Base-by-base conservation (phyloP, 495 filamentous ascomycete genomes). In the Penicillium lividum region DNA sequence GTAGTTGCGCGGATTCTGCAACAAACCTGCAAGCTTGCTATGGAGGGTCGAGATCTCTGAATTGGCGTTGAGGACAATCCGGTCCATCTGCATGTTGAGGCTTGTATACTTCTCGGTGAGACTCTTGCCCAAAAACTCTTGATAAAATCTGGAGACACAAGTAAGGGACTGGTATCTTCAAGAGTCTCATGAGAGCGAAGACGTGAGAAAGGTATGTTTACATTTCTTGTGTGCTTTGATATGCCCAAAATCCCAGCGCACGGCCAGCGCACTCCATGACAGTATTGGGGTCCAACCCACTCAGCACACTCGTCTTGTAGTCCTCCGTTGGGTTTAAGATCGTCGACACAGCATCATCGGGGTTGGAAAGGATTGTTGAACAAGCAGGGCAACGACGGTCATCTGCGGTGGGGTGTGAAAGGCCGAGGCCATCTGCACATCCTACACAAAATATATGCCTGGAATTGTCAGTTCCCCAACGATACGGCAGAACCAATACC, bases 151-250 rank as follows among this genome's bases (percentile, higher is more conserved):
- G 48, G 5, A 22, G 10, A 7, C 7, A 4, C 31, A 49, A 34
- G 27, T 75, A 34, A 73, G 64, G 36, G 44, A 52, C 30, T 46
- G 60, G 38, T 38, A 13, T 16, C 2, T 0, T 16, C 13, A 40
- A 40, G 16, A 13, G 11, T 15, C 4, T 16, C 5, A 40, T 5
- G 7, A 7, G 3, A 16, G 5, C 38, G n/a, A 4, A 16, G 34
- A 7, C 7, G 7, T 15, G 49, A 16, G n/a, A 53, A 27, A 15
- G 28, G 59, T 40, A 29, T 4, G 61, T 61, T 43, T 63, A 95
- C 92, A 97, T 92, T 75, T 97, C 90, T 66, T 97, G 92, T 6
- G 86, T 88, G 13, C 90, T 86, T 63, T 98, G 94, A 69, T 97
- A 97, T 36, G 86, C 85, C 89, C 91, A 98, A 66, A 97, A 97